A percentile compares a stretch with the other conserved stretches of the same genome.
Evolutionary conservation across 2,329 filamentous ascomycete genomes (phyloP).

Genomic region (Onygenales sp.): DNA sequence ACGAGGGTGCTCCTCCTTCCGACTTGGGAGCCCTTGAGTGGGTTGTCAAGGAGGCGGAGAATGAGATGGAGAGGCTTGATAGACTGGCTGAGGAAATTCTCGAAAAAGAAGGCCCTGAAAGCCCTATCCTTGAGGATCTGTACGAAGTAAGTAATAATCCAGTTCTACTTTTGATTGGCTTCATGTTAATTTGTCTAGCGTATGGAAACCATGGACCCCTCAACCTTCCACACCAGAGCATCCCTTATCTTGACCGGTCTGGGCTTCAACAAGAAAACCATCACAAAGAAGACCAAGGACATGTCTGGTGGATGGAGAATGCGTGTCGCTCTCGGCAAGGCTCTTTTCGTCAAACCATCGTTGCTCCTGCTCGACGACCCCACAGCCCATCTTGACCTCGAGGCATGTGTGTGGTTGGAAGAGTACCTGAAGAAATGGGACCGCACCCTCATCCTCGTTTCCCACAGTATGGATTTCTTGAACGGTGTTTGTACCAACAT

Average conservation of each 20-base stretch:
- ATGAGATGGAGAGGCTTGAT: constrained; percentile 84
- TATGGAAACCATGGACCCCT: constrained; percentile 98
- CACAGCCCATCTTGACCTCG: constrained; percentile 96
- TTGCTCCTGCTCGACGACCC: constrained; percentile 94
- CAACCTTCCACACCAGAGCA: constrained; percentile 89
- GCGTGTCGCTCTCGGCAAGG: constrained; percentile 95
- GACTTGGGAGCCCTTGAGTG: constrained; percentile 91
- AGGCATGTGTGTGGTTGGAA: constrained; percentile 99
- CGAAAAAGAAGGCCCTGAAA: constrained; percentile 86
- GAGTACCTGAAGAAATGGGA: constrained; percentile 99
- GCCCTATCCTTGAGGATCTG: constrained; percentile 79
- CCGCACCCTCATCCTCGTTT: constrained; percentile 88
- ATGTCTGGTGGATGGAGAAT: constrained; percentile 99
- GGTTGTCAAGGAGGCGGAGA: constrained; percentile 91
- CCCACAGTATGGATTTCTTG: constrained; percentile 96
- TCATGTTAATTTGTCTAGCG: constrained; percentile 49
- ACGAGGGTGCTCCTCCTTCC: constrained; percentile 85
- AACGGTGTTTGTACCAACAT: constrained; percentile 98
- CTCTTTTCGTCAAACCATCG: constrained; percentile 95
- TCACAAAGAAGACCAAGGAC: constrained; percentile 99
- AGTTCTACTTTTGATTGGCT: not conserved
- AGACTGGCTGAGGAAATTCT: constrained; percentile 79
- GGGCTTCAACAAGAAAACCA: constrained; percentile 96
- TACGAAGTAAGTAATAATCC: constrained; percentile 65
- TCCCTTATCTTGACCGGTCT: constrained; percentile 97